phyloP scores from a whole-genome alignment of 2,329 filamentous ascomycete species.

The Aspergillus sp. region DNA sequence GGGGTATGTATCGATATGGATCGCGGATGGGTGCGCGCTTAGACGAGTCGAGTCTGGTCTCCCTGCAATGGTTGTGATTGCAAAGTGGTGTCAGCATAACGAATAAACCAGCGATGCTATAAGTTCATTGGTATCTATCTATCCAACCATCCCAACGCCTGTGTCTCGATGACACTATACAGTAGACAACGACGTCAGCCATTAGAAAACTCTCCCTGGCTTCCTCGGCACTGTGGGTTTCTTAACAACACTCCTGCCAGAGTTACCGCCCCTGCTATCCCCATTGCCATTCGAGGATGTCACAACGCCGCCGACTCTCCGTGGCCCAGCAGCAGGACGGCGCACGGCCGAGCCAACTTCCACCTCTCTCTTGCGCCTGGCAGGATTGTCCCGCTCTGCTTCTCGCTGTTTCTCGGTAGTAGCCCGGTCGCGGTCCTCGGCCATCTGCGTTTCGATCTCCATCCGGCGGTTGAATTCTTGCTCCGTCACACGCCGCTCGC shows the following conservation, averaged over 20 bases:
- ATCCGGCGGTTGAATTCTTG: conserved; percentile 86
- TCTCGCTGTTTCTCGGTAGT: conserved; percentile 32
- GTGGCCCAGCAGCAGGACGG: conserved; percentile 20
- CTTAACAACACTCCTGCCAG: conserved; percentile 31
- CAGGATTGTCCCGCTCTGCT: conserved; percentile 25
- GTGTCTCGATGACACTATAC: conserved; percentile 2
- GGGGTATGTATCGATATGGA: conserved; percentile 1
- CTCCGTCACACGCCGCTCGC: conserved; percentile 79
- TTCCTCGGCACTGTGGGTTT: conserved; percentile 26
- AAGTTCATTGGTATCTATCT: background rate
- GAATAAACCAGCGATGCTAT: too few relatives aligned
- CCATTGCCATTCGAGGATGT: conserved; percentile 18
- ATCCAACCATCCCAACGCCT: background rate
- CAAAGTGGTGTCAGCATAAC: too few relatives aligned
- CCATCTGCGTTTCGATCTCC: conserved; percentile 90
- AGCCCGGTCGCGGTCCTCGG: conserved; percentile 62
- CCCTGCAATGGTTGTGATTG: background rate
- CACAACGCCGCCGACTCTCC: conserved; percentile 21
- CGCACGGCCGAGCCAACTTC: conserved; percentile 30
- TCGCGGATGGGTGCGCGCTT: background rate
- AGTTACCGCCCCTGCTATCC: conserved; percentile 7
- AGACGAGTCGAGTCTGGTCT: background rate
- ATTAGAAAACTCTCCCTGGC: conserved; percentile 26
- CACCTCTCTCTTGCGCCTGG: conserved; percentile 26
- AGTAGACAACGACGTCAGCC: conserved; percentile 7